A percentile compares a stretch with the other conserved stretches of the same genome.
Conservation (phyloP, 1,284 basidiomycete species). For the Cryptococcus sp. region DNA sequence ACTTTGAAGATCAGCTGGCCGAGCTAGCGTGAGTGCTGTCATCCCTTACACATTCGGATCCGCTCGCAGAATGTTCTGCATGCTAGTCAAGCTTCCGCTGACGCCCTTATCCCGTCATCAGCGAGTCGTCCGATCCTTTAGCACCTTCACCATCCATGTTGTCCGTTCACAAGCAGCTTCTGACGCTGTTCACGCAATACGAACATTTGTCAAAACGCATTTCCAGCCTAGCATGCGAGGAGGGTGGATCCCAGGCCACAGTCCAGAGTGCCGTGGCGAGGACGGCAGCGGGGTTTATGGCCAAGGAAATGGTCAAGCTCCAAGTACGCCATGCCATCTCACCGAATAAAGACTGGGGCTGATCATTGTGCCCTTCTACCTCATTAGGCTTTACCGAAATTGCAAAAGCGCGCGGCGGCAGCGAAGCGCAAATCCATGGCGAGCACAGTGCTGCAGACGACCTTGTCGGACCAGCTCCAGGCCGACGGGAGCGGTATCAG, state of each 20-base stretch:
- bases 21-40: constrained; percentile 58
- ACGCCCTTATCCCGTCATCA: neutral
- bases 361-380: neutral
- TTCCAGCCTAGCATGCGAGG: constrained; percentile 65
- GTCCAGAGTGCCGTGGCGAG: constrained; percentile 79
- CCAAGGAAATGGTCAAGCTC: constrained; percentile 63
- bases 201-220: constrained; percentile 86
- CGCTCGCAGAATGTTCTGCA: neutral
- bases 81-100: neutral
- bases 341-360: neutral
- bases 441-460: constrained; percentile 31
- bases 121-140: constrained; percentile 16
- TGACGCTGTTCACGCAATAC: constrained; percentile 83
- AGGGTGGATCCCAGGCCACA: constrained; percentile 74
- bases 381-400: neutral
- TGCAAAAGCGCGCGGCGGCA: constrained; percentile 2
- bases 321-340: constrained; percentile 14
- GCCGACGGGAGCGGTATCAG: constrained; percentile 5
- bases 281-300: constrained; percentile 77
- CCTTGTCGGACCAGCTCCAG: constrained; percentile 29
- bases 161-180: constrained; percentile 71
- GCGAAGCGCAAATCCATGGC: constrained; percentile 22
- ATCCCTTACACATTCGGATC: constrained; percentile 2
- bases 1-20: constrained; percentile 68
- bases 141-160: constrained; percentile 63